Conservation (phyloP, 345 rosid species). For the Lumnitzera racemosa region DNA sequence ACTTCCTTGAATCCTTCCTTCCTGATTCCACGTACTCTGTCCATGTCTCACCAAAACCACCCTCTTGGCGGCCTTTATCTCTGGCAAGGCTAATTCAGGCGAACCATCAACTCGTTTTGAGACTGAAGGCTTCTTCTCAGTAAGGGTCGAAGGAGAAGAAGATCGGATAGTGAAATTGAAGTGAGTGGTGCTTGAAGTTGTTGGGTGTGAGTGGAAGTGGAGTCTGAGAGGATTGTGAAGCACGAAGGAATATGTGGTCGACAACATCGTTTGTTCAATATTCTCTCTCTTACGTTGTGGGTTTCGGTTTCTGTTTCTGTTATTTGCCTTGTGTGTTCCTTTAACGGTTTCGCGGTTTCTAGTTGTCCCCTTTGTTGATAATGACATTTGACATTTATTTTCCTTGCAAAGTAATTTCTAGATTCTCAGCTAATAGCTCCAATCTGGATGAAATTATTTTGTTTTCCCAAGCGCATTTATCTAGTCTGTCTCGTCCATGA, state of each 20-base stretch:
- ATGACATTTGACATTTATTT: too few relatives aligned
- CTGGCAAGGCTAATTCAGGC: conserved; percentile 29
- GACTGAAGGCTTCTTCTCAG: conserved; percentile 10
- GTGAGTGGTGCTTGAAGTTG: conserved; percentile 1
- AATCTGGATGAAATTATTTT: too few relatives aligned
- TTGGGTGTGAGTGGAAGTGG: too few relatives aligned
- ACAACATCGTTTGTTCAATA: conserved; percentile 23
- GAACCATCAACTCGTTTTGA: conserved; percentile 18
- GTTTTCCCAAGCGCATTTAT: too few relatives aligned
- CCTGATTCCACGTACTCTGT: conserved; percentile 95
- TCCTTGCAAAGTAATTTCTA: too few relatives aligned
- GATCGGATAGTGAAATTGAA: background rate
- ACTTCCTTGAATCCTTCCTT: conserved; percentile 94
- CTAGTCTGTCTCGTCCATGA: too few relatives aligned
- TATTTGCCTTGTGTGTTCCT: too few relatives aligned
- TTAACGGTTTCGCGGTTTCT: too few relatives aligned
- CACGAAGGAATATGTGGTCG: conserved; percentile 24
- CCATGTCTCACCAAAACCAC: conserved; percentile 94
- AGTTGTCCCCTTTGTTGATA: too few relatives aligned
- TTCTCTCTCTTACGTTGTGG: conserved; percentile 9
- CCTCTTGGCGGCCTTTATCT: conserved; percentile 52
- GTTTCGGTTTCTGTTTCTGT: too few relatives aligned
- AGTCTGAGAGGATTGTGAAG: conserved; percentile 14
- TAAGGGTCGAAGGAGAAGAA: conserved; percentile 26
- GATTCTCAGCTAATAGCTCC: too few relatives aligned